Conservation (phyloP, 768 basidiomycete species). For the Macrolepiota albuminosa region DNA sequence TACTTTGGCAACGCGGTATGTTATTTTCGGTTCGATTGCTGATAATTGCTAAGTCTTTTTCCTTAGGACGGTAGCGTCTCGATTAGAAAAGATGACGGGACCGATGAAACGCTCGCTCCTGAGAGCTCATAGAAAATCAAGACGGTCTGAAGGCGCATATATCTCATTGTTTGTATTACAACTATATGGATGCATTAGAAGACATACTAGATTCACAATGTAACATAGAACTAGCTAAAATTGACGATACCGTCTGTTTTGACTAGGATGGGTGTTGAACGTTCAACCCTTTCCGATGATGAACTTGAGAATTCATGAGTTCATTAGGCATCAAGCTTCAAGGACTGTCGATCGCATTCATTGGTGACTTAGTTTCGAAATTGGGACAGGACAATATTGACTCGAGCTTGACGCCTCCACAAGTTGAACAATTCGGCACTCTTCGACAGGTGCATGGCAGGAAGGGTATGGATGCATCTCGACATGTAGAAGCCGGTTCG, state of each 20-base stretch:
- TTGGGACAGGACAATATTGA: background rate
- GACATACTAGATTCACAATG: background rate
- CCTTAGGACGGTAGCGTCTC: conserved; percentile 67
- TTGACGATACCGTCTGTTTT: background rate
- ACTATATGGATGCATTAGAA: background rate
- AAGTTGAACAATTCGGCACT: background rate
- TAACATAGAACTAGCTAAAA: background rate
- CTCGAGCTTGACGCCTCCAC: conserved; percentile 3
- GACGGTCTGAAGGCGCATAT: background rate
- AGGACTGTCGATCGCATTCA: background rate
- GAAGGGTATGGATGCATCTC: background rate
- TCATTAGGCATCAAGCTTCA: background rate
- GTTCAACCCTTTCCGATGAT: background rate
- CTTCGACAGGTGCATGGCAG: background rate
- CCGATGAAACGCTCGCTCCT: conserved; percentile 28
- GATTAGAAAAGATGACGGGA: conserved; percentile 51
- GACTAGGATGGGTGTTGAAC: background rate
- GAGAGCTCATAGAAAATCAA: background rate
- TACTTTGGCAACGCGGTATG: conserved; percentile 88
- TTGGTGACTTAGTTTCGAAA: background rate
- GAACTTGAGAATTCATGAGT: background rate
- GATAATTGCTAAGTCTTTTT: background rate
- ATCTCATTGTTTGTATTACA: background rate
- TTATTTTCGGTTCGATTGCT: background rate
- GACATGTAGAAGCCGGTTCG: background rate